Base-by-base conservation (phyloP, 768 basidiomycete species). In the Gelatoporia subvermispora region DNA sequence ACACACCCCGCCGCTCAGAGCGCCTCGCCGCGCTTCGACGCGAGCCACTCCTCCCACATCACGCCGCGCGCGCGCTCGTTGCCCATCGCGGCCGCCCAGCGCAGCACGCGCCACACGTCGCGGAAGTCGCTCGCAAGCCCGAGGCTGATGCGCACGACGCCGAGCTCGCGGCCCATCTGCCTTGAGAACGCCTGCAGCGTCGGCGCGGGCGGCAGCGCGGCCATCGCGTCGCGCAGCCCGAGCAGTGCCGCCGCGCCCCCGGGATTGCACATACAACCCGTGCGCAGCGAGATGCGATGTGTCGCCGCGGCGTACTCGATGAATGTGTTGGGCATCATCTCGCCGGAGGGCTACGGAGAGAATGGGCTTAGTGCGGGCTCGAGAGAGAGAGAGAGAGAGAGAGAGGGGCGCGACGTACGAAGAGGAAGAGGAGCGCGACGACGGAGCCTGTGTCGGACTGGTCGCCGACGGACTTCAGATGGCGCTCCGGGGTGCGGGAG, bases 181-280 rank as follows among this genome's bases (percentile, higher is more conserved):
- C 60, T 64, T 63, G 88, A 82, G 54, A 88, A 81, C 28, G 82
- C 82, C 21, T 70, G 67, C 42, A 85, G 70, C 4, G 79, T 82
- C 35, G 80, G 74, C 4, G 84, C 84, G 1, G 72, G 68, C 52
- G 73, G 79, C 0, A 89, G 72, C 13, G 62, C 67, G 4, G 71
- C 68, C 87, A 89, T 90, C 49, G 82, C 73, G 17, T 75, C 71
- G 49, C 81, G 68, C 24, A 89, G 75, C 0, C 82, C 82, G 4
- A 90, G 73, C 15, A 92, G 67, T 4, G 84, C 77, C 1, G 86
- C 81, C 0, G 88, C 85, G 16, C 82, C 89, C 9, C 90, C 90
- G 15, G 89, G 87, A 54, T 92, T 93, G 61, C 90, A 93, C 79
- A 91, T 84, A 63, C 89, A 93, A 0, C 89, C 89, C 2, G 88